Percentiles rank a stretch among this genome's conserved stretches.
Conservation (phyloP, 345 rosid species). For the Eutrema japonicum region DNA sequence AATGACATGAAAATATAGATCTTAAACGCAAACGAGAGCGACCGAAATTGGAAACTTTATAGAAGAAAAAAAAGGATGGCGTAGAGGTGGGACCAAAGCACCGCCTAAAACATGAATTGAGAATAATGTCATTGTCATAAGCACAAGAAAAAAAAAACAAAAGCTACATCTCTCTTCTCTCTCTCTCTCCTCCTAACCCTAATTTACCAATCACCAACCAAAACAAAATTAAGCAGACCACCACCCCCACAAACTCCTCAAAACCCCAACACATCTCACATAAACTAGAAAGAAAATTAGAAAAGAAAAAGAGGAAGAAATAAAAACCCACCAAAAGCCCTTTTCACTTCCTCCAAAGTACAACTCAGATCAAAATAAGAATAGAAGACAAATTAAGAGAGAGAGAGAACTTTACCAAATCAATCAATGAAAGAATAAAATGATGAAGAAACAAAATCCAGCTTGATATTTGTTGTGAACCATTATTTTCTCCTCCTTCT, state of each 20-base stretch:
- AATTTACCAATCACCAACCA: slow-evolving; percentile 41
- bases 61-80: slow-evolving; percentile 8
- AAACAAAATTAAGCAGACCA: slow-evolving; percentile 31
- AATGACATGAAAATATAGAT: slow-evolving; percentile 3
- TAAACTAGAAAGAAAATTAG: slow-evolving; percentile 20
- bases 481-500: slow-evolving; percentile 22
- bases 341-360: slow-evolving; percentile 40
- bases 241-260: slow-evolving; percentile 41
- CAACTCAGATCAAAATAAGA: slow-evolving; percentile 40
- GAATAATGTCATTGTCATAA: slow-evolving; percentile 46
- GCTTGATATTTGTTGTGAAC: slow-evolving; percentile 39
- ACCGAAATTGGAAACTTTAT: neutral
- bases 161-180: slow-evolving; percentile 14
- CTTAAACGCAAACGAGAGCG: slow-evolving; percentile 5
- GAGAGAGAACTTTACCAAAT: slow-evolving; percentile 30
- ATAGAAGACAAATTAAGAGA: slow-evolving; percentile 4
- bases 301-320: slow-evolving; percentile 25
- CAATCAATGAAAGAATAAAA: slow-evolving; percentile 35
- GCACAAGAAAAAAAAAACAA: slow-evolving; percentile 40
- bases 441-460: slow-evolving; percentile 27
- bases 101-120: slow-evolving; percentile 63
- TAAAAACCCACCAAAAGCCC: slow-evolving; percentile 44
- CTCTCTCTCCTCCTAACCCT: slow-evolving; percentile 29
- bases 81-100: slow-evolving; percentile 68
- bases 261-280: slow-evolving; percentile 38